phyloP scores from a whole-genome alignment of 768 basidiomycete species.

The Hypholoma fasciculare region DNA sequence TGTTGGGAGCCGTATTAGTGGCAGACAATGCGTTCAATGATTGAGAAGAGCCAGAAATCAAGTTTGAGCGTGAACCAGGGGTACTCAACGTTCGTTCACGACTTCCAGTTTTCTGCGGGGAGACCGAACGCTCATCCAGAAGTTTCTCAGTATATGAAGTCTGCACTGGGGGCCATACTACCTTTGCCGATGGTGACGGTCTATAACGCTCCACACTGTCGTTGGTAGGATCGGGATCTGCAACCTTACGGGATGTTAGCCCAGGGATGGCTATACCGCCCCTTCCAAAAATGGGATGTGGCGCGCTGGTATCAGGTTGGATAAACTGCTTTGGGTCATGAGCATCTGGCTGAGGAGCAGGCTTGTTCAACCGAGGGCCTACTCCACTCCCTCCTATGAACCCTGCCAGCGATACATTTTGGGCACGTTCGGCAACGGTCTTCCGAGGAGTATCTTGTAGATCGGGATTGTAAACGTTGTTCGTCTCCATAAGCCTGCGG shows the following conservation, averaged over 20 bases:
- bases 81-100: conserved; percentile 56
- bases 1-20: conserved; percentile 12
- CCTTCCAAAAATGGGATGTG: conserved; percentile 77
- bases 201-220: conserved; percentile 17
- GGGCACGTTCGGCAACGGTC: conserved; percentile 30
- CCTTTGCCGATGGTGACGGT: conserved; percentile 18
- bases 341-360: conserved; percentile 69
- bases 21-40: conserved; percentile 15
- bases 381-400: conserved; percentile 81
- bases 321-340: conserved; percentile 67
- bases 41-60: conserved; percentile 10
- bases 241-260: conserved; percentile 37
- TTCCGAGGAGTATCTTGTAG: conserved; percentile 17
- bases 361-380: conserved; percentile 72
- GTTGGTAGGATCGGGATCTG: conserved; percentile 8
- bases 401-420: conserved; percentile 71
- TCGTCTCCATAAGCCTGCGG: conserved; percentile 23
- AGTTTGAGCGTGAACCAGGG: conserved; percentile 25
- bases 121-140: conserved; percentile 32
- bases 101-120: conserved; percentile 37
- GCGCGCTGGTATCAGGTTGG: conserved; percentile 52
- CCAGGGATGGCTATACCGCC: conserved; percentile 80
- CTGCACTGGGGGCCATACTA: conserved; percentile 22
- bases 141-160: conserved; percentile 26
- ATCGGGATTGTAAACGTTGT: conserved; percentile 24